A percentile compares a stretch with the other conserved stretches of the same genome.
Evolutionary conservation across 192 early-diverging fungal species (phyloP).

Genomic region (Phycomyces nitens): DNA sequence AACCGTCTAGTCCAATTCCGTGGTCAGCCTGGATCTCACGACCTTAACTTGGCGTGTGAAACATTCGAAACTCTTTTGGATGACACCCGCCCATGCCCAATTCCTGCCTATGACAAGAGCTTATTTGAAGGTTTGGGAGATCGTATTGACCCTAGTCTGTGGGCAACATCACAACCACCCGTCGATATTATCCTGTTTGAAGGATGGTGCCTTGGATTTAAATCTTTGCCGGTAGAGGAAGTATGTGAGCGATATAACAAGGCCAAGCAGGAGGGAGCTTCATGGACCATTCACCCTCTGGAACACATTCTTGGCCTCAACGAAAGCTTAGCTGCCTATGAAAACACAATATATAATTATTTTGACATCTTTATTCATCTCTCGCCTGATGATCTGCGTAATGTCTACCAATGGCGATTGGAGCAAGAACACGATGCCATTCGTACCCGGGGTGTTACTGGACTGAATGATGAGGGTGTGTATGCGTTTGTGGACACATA

Average conservation of each 20-base stretch:
- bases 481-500: slow-evolving; percentile 81
- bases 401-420: slow-evolving; percentile 82
- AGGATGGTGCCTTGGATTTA: slow-evolving; percentile 92
- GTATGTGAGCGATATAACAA: slow-evolving; percentile 23
- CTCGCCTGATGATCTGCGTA: slow-evolving; percentile 50
- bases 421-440: slow-evolving; percentile 77
- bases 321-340: slow-evolving; percentile 49
- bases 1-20: slow-evolving; percentile 79
- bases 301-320: slow-evolving; percentile 46
- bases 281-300: slow-evolving; percentile 19
- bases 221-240: slow-evolving; percentile 38
- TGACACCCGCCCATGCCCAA: slow-evolving; percentile 34
- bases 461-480: slow-evolving; percentile 74
- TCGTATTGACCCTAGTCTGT: slow-evolving; percentile 54
- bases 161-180: slow-evolving; percentile 51
- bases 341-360: slow-evolving; percentile 56
- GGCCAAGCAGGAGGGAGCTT: slow-evolving; percentile 2
- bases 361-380: slow-evolving; percentile 80
- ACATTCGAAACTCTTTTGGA: slow-evolving; percentile 48
- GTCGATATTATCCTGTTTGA: slow-evolving; percentile 86
- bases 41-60: slow-evolving; percentile 57
- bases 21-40: slow-evolving; percentile 91
- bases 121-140: slow-evolving; percentile 76
- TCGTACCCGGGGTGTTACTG: slow-evolving; percentile 39
- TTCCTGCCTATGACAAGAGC: slow-evolving; percentile 86